Percentiles rank a stretch among this genome's conserved stretches.
Evolutionary conservation across 495 filamentous ascomycete species (phyloP).

Genomic region (Choiromyces venosus): DNA sequence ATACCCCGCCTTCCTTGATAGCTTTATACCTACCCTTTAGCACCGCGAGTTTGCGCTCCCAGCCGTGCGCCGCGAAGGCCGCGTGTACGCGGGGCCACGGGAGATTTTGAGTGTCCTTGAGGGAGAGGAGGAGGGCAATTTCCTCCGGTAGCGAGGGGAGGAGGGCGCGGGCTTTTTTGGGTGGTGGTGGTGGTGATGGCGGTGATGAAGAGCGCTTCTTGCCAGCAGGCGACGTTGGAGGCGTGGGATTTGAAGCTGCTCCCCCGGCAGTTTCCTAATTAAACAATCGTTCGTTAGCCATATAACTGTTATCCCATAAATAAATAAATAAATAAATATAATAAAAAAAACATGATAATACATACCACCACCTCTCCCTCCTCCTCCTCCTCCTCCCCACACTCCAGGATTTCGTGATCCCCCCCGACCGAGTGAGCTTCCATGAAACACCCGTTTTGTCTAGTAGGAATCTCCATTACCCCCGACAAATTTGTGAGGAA

Average conservation of each 20-base stretch:
- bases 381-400: no score
- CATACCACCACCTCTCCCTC: not conserved
- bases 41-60: slow-evolving; percentile 12
- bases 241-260: no score
- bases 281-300: no score
- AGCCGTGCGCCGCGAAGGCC: slow-evolving; percentile 19
- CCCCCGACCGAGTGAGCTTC: not conserved
- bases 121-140: slow-evolving; percentile 17
- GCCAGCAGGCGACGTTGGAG: no score
- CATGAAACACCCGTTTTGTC: not conserved
- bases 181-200: not conserved
- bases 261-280: no score
- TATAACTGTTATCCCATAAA: no score
- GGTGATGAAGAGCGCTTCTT: not conserved
- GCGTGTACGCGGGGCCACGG: slow-evolving; percentile 21
- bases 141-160: slow-evolving; percentile 9
- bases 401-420: no score
- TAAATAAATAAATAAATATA: no score
- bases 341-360: not conserved
- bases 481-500: no score
- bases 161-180: not conserved
- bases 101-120: slow-evolving; percentile 22
- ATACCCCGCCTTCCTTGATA: slow-evolving; percentile 25
- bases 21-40: slow-evolving; percentile 29
- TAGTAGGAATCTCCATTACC: no score